These are phyloP conservation scores for Boletus subluridellus DNA, from an alignment of 1,284 basidiomycete species.

Conservation along the genomic window DNA sequence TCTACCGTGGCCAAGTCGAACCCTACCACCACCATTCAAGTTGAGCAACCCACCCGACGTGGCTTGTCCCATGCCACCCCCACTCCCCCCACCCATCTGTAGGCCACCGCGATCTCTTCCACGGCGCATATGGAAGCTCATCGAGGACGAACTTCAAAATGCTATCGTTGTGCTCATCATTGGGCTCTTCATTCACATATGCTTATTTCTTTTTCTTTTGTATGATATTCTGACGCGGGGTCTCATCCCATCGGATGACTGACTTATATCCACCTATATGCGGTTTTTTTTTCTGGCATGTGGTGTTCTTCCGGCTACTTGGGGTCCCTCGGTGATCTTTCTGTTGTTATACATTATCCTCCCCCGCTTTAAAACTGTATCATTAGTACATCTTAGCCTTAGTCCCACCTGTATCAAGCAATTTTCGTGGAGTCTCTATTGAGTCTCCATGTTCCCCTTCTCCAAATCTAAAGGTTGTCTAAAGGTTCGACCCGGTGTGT, in stretches of 20 bases:
- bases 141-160: slow-evolving; percentile 32
- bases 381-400: slow-evolving; percentile 9
- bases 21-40: slow-evolving; percentile 12
- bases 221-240: slow-evolving; percentile 33
- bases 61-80: neutral
- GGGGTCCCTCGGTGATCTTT: neutral
- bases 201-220: slow-evolving; percentile 29
- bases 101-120: slow-evolving; percentile 9
- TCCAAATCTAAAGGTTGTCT: too few species aligned
- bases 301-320: slow-evolving; percentile 5
- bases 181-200: slow-evolving; percentile 28
- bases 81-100: neutral
- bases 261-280: slow-evolving; percentile 6
- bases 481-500: neutral
- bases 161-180: slow-evolving; percentile 26
- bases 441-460: neutral
- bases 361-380: slow-evolving; percentile 12
- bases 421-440: neutral
- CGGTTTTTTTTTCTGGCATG: slow-evolving; percentile 11
- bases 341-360: slow-evolving; percentile 2
- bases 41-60: neutral
- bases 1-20: slow-evolving; percentile 15
- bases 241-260: slow-evolving; percentile 26
- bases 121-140: slow-evolving; percentile 13
- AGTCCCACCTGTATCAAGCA: slow-evolving; percentile 6